Base-by-base conservation (phyloP, 1,284 basidiomycete species). In the Papiliotrema nemorosa region DNA sequence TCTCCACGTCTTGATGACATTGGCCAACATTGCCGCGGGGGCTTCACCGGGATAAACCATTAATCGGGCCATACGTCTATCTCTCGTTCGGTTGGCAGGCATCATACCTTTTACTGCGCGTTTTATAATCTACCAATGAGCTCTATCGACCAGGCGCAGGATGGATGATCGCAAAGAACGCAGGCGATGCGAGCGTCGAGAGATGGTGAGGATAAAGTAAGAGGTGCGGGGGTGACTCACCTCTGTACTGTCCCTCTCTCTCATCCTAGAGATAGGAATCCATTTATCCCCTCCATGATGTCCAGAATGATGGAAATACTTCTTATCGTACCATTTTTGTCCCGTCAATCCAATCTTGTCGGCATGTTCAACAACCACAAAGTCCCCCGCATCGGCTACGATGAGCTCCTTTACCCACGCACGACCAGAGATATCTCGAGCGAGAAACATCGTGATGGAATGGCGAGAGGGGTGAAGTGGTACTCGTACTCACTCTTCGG, bases 31-130 rank as follows among this genome's bases (percentile, higher is more conserved):
- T 9, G 44, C 50, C 12, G 55, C 56, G 5, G 69, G 69, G 9
- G 71, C 72, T 10, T 51, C 50, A 9, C 82, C 86, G 33, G 87
- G 82, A 67, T 91, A 96, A 61, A 97, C 87, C 58, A 87, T 85
- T 43, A 97, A 78, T 47, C 92, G 79, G 56, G 87, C 88, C 36
- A 97, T 76, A 42, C 92, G 81, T 45, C 87, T 80, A 50, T 93
- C 87, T 25, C 92, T 83, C 55, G 93, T 81, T 58, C 87, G 91
- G 79, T 97, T 97, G 76, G 97, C 97, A 26, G 92, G 92, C 53
- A 97, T 78, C 92, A 97, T 97, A 56, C 92, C 89, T 9, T 91
- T 88, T 3, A 97, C 92, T 7, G 93, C 93, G 60, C 90, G 84
- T n/a, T 88, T 84, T 53, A 97, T 89, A 62, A 96, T 90, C 92